Evolutionary conservation across 257 asterid genomes (phyloP).

Genomic region (Osmanthus fragrans): DNA sequence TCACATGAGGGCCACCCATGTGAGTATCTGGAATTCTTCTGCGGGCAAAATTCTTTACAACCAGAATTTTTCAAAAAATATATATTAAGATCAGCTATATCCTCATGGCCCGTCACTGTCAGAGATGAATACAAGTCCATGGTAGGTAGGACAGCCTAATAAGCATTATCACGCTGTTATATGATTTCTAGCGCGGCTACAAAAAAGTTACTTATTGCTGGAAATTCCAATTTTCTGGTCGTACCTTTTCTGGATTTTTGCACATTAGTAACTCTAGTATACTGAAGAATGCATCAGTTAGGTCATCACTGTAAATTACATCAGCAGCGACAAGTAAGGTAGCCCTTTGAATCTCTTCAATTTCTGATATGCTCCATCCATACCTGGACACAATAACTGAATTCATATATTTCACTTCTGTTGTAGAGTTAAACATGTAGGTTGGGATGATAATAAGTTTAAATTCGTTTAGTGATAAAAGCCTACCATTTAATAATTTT

Average conservation of each 20-base stretch:
- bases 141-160: not conserved
- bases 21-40: too few species aligned
- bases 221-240: not conserved
- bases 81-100: not conserved
- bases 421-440: not conserved
- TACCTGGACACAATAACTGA: slow-evolving; percentile 47
- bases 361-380: slow-evolving; percentile 63
- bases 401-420: not conserved
- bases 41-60: too few species aligned
- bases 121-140: not conserved
- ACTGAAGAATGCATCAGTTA: slow-evolving; percentile 79
- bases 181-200: not conserved
- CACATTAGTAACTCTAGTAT: slow-evolving; percentile 60
- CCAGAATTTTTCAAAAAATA: too few species aligned
- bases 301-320: slow-evolving; percentile 79
- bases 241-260: slow-evolving; percentile 62
- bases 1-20: too few species aligned
- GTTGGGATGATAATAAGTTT: not conserved
- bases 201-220: not conserved
- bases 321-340: slow-evolving; percentile 90
- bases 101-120: too few species aligned
- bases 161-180: not conserved
- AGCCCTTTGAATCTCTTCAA: slow-evolving; percentile 69
- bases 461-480: not conserved
- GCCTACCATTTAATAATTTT: not conserved